Evolutionary conservation across 805 yeast species (phyloP).

Genomic region (Schwanniomyces sp.): DNA sequence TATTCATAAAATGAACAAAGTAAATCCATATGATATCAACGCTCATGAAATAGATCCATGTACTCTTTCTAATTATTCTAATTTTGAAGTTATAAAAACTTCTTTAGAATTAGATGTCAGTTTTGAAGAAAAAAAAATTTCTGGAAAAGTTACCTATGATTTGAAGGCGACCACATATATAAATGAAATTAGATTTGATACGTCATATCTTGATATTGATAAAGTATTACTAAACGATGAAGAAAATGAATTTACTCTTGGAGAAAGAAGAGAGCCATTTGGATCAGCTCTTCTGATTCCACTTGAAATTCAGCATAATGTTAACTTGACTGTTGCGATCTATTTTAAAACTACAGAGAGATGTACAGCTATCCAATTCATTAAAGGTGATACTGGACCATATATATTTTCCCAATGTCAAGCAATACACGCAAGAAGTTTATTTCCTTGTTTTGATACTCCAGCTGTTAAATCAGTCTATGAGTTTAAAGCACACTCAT

Average conservation of each 20-base stretch:
- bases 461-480: conserved; percentile 32
- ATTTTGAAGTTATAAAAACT: conserved; percentile 18
- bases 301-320: conserved; percentile 2
- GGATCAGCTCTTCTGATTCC: conserved; percentile 25
- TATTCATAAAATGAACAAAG: background rate
- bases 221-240: conserved; percentile 18
- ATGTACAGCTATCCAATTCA: conserved; percentile 35
- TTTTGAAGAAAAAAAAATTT: conserved; percentile 21
- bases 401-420: conserved; percentile 38
- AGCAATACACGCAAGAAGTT: conserved; percentile 34
- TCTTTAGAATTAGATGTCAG: conserved; percentile 19
- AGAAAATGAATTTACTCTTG: conserved; percentile 8
- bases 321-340: conserved; percentile 13
- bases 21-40: conserved; percentile 1
- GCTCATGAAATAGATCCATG: conserved; percentile 24
- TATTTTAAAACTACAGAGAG: conserved; percentile 26
- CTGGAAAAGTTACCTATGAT: conserved; percentile 22
- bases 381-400: conserved; percentile 33
- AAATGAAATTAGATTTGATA: conserved; percentile 20
- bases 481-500: conserved; percentile 23
- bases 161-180: conserved; percentile 9
- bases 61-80: conserved; percentile 27
- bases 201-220: conserved; percentile 22
- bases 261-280: conserved; percentile 17
- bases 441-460: conserved; percentile 38